Evolutionary conservation across 129 eudicot species (phyloP).

Genomic region (Lactuca saligna): DNA sequence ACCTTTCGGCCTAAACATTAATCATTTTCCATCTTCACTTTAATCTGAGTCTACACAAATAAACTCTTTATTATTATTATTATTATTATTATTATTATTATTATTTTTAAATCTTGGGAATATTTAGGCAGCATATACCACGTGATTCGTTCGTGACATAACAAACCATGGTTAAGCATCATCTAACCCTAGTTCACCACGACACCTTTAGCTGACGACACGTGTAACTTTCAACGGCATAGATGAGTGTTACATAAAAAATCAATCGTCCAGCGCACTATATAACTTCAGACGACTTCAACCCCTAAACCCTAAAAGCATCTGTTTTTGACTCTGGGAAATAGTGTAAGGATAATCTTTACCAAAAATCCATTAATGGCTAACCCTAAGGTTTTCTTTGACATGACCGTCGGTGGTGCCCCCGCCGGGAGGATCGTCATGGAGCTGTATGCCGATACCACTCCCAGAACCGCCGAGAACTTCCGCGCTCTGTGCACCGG

Average conservation of each 20-base stretch:
- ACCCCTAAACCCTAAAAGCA: conserved; percentile 22
- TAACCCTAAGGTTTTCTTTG: conserved; percentile 62
- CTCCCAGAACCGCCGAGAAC: conserved; percentile 61
- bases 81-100: too few species aligned
- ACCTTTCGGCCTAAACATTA: too few species aligned
- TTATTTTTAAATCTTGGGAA: neutral
- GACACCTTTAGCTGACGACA: conserved; percentile 14
- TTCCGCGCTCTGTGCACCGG: conserved; percentile 76
- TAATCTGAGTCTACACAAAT: neutral
- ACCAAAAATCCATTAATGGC: conserved; percentile 32
- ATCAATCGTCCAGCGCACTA: neutral
- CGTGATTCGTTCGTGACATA: conserved; percentile 28
- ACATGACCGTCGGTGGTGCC: conserved; percentile 55
- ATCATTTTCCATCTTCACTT: too few species aligned
- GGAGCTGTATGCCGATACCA: conserved; percentile 58
- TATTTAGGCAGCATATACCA: conserved; percentile 26
- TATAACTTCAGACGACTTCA: conserved; percentile 14
- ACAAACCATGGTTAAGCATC: conserved; percentile 18
- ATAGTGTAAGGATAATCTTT: neutral
- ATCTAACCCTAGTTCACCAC: conserved; percentile 31
- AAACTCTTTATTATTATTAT: neutral
- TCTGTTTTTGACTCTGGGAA: neutral
- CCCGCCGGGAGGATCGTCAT: conserved; percentile 58
- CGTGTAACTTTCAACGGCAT: conserved; percentile 41
- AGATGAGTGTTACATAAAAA: conserved; percentile 10